These are phyloP conservation scores for Aspergillus pseudotamarii DNA, from an alignment of 2,329 filamentous ascomycete genomes.

Conservation along the genomic window DNA sequence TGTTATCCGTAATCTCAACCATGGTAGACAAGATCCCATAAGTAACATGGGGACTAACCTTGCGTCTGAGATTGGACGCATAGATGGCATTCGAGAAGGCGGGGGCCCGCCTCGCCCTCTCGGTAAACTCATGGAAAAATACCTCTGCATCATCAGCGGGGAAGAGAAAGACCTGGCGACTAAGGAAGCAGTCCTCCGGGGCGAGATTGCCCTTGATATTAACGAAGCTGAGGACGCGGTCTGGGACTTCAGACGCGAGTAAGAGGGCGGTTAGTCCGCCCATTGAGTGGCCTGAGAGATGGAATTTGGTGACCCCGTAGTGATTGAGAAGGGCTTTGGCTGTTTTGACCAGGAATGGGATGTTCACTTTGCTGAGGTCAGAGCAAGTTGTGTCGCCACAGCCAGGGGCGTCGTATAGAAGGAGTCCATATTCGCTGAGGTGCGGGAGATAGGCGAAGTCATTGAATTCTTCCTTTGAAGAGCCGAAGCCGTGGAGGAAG, in stretches of 20 bases:
- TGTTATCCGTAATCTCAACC: conserved; percentile 26
- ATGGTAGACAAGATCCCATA: conserved; percentile 28
- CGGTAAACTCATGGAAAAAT: conserved; percentile 25
- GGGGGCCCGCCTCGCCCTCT: conserved; percentile 14
- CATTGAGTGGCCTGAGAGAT: conserved; percentile 32
- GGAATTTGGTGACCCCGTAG: conserved; percentile 23
- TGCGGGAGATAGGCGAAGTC: conserved; percentile 20
- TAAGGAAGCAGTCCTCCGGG: conserved; percentile 30
- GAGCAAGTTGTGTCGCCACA: conserved; percentile 25
- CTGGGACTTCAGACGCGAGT: conserved; percentile 19
- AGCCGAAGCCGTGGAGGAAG: conserved; percentile 31
- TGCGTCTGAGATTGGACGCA: conserved; percentile 20
- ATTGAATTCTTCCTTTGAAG: conserved; percentile 29
- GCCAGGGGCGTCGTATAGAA: conserved; percentile 29
- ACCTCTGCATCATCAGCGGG: conserved; percentile 15
- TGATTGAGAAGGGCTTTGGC: conserved; percentile 22
- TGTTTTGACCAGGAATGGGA: conserved; percentile 29
- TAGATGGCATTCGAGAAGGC: conserved; percentile 23
- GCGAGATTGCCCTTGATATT: conserved; percentile 30
- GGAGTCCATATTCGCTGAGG: conserved; percentile 20
- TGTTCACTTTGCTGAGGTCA: conserved; percentile 23
- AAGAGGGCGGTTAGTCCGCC: conserved; percentile 27
- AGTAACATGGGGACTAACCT: conserved; percentile 22
- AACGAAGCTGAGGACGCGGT: conserved; percentile 25
- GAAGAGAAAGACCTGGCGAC: conserved; percentile 27